phyloP scores from a whole-genome alignment of 805 yeast genomes.

The Wickerhamiella nectarea region DNA sequence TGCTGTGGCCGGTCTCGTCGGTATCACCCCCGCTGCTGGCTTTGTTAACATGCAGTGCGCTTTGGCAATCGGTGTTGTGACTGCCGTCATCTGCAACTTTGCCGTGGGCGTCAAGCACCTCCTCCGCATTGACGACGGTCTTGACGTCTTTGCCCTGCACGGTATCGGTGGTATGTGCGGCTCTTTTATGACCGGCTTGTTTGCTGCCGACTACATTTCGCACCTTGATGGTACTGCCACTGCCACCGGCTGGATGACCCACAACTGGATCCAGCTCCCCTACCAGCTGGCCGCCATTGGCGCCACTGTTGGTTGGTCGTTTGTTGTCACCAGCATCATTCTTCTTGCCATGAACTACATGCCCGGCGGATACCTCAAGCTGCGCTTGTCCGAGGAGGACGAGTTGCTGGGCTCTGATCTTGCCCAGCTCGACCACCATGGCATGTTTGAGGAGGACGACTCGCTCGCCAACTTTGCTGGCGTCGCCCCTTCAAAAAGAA shows the following conservation, averaged over 20 bases:
- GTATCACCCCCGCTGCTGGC: conserved; percentile 95
- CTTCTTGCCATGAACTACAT: conserved; percentile 59
- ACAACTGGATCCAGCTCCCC: conserved; percentile 79
- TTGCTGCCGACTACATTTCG: conserved; percentile 87
- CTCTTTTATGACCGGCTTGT: conserved; percentile 71
- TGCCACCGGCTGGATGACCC: conserved; percentile 87
- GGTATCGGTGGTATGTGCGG: conserved; percentile 90
- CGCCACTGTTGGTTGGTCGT: conserved; percentile 68
- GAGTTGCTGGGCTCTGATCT: conserved; percentile 82
- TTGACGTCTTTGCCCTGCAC: conserved; percentile 87
- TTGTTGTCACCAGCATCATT: conserved; percentile 58
- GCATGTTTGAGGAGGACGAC: conserved; percentile 32
- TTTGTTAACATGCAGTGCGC: conserved; percentile 87
- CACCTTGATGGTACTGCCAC: conserved; percentile 65
- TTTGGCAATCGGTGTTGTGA: conserved; percentile 66
- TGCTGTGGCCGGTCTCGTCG: conserved; percentile 85
- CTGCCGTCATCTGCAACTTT: conserved; percentile 67
- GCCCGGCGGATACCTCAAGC: conserved; percentile 43
- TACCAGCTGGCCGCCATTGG: conserved; percentile 80
- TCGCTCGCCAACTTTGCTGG: conserved; percentile 5
- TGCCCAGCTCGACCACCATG: conserved; percentile 64
- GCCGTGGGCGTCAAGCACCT: conserved; percentile 69
- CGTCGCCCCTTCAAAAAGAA: not conserved
- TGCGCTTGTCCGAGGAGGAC: conserved; percentile 80
- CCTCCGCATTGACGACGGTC: conserved; percentile 80